phyloP scores from a whole-genome alignment of 2,329 filamentous ascomycete species.

The Trichoderma polysporum region DNA sequence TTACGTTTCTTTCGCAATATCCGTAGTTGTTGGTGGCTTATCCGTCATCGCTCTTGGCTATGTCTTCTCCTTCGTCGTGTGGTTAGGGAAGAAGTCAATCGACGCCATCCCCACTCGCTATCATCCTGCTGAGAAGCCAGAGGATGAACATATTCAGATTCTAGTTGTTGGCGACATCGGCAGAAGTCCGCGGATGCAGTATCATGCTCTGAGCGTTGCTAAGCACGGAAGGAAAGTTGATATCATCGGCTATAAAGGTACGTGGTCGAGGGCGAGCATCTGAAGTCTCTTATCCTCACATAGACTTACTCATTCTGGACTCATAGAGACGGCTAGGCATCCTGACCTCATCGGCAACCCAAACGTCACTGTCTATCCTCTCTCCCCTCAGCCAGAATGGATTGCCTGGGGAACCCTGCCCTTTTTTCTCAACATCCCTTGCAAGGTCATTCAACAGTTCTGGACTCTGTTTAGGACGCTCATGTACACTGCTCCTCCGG shows the following conservation, averaged over 20 bases:
- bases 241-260: slow-evolving; percentile 84
- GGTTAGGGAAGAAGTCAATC: slow-evolving; percentile 28
- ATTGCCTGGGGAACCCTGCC: slow-evolving; percentile 69
- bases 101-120: slow-evolving; percentile 38
- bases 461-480: slow-evolving; percentile 69
- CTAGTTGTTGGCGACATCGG: slow-evolving; percentile 94
- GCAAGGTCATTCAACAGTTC: slow-evolving; percentile 85
- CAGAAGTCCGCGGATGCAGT: slow-evolving; percentile 95
- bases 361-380: slow-evolving; percentile 67
- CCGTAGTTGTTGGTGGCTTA: slow-evolving; percentile 36
- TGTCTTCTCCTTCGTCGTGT: slow-evolving; percentile 25
- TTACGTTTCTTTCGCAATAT: slow-evolving; percentile 33
- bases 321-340: slow-evolving; percentile 72
- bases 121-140: slow-evolving; percentile 34
- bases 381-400: slow-evolving; percentile 65
- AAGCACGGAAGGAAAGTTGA: slow-evolving; percentile 77
- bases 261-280: background rate
- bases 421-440: slow-evolving; percentile 74
- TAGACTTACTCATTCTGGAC: background rate
- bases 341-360: slow-evolving; percentile 71
- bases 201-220: slow-evolving; percentile 90
- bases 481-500: slow-evolving; percentile 70
- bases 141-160: slow-evolving; percentile 64
- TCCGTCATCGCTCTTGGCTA: slow-evolving; percentile 35
- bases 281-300: background rate